A percentile compares a stretch with the other conserved stretches of the same genome.
These are phyloP conservation scores for Daucus carota DNA, from an alignment of 129 eudicot genomes.

Conservation along the genomic window DNA sequence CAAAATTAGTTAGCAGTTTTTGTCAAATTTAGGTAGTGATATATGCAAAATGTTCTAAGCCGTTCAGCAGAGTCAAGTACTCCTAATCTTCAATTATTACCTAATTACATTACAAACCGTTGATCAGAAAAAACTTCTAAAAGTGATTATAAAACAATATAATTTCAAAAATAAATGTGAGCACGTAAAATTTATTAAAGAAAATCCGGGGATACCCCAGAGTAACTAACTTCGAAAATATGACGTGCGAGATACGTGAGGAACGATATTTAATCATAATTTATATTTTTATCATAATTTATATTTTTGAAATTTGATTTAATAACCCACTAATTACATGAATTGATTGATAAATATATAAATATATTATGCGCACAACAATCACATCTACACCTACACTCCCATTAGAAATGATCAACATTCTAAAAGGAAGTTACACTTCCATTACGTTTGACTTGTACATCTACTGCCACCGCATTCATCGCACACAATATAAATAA, in stretches of 20 bases:
- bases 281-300: too few relatives aligned
- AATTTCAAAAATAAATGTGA: too few relatives aligned
- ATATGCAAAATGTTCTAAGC: too few relatives aligned
- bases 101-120: too few relatives aligned
- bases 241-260: neutral
- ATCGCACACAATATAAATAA: neutral
- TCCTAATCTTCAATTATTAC: too few relatives aligned
- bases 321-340: neutral
- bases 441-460: neutral
- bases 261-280: neutral
- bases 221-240: neutral
- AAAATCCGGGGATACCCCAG: too few relatives aligned
- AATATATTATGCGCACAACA: neutral
- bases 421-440: neutral
- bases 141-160: too few relatives aligned
- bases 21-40: too few relatives aligned
- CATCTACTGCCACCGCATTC: neutral
- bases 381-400: neutral
- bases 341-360: neutral
- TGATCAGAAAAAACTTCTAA: too few relatives aligned
- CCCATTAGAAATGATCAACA: neutral
- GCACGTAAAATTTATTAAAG: too few relatives aligned
- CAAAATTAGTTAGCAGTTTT: neutral
- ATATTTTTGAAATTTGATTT: too few relatives aligned
- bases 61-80: too few relatives aligned